Conservation (phyloP, 352 stramenopile species). For the Phytophthora niederhauseri region DNA sequence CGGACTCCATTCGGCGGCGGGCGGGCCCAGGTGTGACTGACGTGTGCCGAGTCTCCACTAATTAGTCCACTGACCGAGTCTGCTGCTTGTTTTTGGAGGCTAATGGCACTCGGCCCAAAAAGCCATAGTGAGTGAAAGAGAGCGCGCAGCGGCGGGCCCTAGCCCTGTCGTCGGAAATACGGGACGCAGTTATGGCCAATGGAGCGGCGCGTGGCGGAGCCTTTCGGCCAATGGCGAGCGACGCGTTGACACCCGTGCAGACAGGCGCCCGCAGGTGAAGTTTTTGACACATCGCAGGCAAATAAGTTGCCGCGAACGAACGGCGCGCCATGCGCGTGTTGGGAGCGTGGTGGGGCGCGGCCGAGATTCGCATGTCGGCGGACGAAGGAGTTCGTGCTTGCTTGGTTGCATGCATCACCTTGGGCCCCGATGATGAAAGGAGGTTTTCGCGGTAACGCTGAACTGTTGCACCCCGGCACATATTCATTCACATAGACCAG, state of each 20-base stretch:
- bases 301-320: slow-evolving; percentile 7
- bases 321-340: not conserved
- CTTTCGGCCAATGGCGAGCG: slow-evolving; percentile 15
- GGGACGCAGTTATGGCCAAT: slow-evolving; percentile 3
- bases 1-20: slow-evolving; percentile 55
- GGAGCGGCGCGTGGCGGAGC: not conserved
- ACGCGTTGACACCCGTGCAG: slow-evolving; percentile 8
- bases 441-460: slow-evolving; percentile 24
- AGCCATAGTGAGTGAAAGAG: slow-evolving; percentile 30
- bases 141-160: slow-evolving; percentile 11
- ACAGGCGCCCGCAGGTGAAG: slow-evolving; percentile 11
- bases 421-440: not conserved
- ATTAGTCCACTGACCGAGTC: not conserved
- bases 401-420: not conserved
- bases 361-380: not conserved
- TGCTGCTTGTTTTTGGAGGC: not conserved
- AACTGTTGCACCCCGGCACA: slow-evolving; percentile 24
- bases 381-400: not conserved
- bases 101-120: slow-evolving; percentile 20
- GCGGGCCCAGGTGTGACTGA: too few relatives aligned
- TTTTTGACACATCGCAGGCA: slow-evolving; percentile 24
- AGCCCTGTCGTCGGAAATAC: slow-evolving; percentile 21
- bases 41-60: not conserved
- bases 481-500: slow-evolving; percentile 16
- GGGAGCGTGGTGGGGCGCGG: not conserved